A percentile compares a stretch with the other conserved stretches of the same genome.
phyloP scores from a whole-genome alignment of 2,329 filamentous ascomycete species.

The Spiromastix sp. region DNA sequence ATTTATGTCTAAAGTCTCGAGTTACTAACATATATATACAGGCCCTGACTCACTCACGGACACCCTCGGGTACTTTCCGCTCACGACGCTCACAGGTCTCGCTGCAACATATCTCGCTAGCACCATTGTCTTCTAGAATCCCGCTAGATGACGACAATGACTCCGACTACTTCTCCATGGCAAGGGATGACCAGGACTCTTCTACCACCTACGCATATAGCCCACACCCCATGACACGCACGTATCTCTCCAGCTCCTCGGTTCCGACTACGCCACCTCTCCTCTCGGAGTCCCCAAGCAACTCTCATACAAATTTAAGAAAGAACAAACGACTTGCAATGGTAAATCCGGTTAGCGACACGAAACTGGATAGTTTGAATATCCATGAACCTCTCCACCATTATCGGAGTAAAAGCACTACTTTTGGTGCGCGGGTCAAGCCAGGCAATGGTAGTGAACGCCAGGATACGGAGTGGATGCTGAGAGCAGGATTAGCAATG shows the following conservation, averaged over 20 bases:
- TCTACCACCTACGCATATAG: constrained; percentile 23
- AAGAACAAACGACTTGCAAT: constrained; percentile 25
- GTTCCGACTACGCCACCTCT: constrained; percentile 34
- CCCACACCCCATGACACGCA: constrained; percentile 17
- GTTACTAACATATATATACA: neutral
- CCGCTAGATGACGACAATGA: constrained; percentile 39
- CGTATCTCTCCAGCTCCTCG: constrained; percentile 32
- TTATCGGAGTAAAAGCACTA: constrained; percentile 8
- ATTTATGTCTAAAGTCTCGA: too few species aligned
- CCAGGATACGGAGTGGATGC: constrained; percentile 46
- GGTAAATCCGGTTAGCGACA: constrained; percentile 24
- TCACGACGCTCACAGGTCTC: constrained; percentile 49
- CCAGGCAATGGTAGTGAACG: constrained; percentile 9
- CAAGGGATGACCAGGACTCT: constrained; percentile 11
- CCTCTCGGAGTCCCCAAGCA: constrained; percentile 32
- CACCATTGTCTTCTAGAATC: constrained; percentile 47
- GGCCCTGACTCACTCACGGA: constrained; percentile 14
- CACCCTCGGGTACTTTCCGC: constrained; percentile 21
- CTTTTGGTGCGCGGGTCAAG: constrained; percentile 6
- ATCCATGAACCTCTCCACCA: constrained; percentile 18
- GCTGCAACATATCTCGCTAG: constrained; percentile 50
- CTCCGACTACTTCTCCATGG: constrained; percentile 22
- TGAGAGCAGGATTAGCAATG: constrained; percentile 47
- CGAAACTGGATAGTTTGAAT: constrained; percentile 22
- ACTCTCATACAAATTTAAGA: constrained; percentile 24